These are phyloP conservation scores for Pinus tabuliformis DNA, from an alignment of 75 land plant genomes.

Conservation along the genomic window DNA sequence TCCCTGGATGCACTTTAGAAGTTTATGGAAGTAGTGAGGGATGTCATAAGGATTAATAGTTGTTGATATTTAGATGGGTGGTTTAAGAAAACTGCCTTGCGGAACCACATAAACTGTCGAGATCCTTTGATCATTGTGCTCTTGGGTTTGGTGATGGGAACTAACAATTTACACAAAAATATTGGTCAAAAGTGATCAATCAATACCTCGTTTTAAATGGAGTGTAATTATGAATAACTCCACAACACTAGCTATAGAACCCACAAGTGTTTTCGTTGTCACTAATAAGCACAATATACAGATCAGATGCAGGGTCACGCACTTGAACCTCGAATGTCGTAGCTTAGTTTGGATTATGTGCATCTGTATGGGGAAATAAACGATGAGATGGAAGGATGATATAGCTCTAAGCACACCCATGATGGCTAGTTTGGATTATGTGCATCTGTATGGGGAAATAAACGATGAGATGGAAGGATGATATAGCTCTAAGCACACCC, in stretches of 20 bases:
- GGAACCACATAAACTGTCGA: too few relatives aligned
- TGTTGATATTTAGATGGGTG: too few relatives aligned
- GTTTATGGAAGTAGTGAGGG: too few relatives aligned
- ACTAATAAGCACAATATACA: slow-evolving; percentile 32
- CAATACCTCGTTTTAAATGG: slow-evolving; percentile 28
- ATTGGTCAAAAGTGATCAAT: not conserved
- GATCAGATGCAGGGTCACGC: slow-evolving; percentile 29
- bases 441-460: slow-evolving; percentile 88
- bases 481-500: slow-evolving; percentile 78
- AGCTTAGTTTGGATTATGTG: slow-evolving; percentile 54
- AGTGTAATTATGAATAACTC: slow-evolving; percentile 25
- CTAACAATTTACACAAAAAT: too few relatives aligned
- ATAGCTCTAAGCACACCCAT: slow-evolving; percentile 82
- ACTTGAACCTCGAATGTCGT: slow-evolving; percentile 21
- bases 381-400: slow-evolving; percentile 83
- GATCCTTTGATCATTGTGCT: too few relatives aligned
- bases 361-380: slow-evolving; percentile 88
- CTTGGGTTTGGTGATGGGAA: too few relatives aligned
- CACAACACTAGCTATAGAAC: slow-evolving; percentile 41
- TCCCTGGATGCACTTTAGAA: too few relatives aligned
- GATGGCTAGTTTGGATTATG: too few relatives aligned
- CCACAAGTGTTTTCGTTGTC: slow-evolving; percentile 31
- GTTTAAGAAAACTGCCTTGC: too few relatives aligned
- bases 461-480: slow-evolving; percentile 86
- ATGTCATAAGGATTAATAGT: too few relatives aligned